These are phyloP conservation scores for Sicyos edulis DNA, from an alignment of 306 rosid species.

Conservation along the genomic window DNA sequence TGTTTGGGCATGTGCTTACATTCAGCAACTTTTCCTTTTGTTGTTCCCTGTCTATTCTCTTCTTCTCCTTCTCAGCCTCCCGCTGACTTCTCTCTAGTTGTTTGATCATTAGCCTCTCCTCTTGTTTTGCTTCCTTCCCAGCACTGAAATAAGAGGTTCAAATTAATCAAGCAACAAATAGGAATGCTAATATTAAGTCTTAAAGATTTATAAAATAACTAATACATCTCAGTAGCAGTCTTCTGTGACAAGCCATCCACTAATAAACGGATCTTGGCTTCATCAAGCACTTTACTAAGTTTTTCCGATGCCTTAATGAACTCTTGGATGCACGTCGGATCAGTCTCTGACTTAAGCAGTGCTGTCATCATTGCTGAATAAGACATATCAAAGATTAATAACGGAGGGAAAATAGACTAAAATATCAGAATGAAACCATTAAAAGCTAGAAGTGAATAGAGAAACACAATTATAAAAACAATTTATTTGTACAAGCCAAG, in stretches of 20 bases:
- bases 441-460: background rate
- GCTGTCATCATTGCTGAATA: conserved; percentile 50
- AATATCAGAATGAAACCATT: background rate
- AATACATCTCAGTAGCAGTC: conserved; percentile 56
- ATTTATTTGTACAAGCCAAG: background rate
- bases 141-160: conserved; percentile 40
- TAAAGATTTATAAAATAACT: conserved; percentile 14
- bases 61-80: conserved; percentile 61
- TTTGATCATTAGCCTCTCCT: conserved; percentile 56
- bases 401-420: background rate
- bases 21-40: conserved; percentile 41
- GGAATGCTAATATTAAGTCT: conserved; percentile 20
- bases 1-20: conserved; percentile 38
- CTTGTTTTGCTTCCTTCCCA: conserved; percentile 56
- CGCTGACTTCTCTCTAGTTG: conserved; percentile 62
- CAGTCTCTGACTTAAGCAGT: conserved; percentile 44
- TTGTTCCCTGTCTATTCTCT: conserved; percentile 38
- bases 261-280: conserved; percentile 51
- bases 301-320: conserved; percentile 51
- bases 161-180: conserved; percentile 4
- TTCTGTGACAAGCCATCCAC: conserved; percentile 49
- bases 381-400: background rate
- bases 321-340: conserved; percentile 34
- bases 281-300: conserved; percentile 48
- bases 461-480: background rate